phyloP scores from a whole-genome alignment of 1,139 yeast species.

The Candida anutae region DNA sequence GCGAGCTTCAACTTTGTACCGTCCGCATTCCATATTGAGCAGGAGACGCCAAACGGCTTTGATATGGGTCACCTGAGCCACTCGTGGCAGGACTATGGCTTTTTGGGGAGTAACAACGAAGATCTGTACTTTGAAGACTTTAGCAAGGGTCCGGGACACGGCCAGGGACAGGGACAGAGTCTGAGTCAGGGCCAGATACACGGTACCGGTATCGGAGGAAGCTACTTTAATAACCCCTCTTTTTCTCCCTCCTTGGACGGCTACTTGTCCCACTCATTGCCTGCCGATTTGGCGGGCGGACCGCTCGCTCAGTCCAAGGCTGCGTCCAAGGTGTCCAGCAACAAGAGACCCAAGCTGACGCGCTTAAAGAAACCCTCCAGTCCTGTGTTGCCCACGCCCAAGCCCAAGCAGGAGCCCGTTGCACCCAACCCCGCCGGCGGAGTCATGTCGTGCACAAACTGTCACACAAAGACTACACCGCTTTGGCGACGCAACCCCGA shows the following conservation, averaged over 20 bases:
- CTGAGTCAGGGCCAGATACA: no score
- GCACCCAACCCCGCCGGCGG: background rate
- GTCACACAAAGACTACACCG: conserved; percentile 21
- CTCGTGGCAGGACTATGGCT: background rate
- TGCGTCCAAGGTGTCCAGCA: background rate
- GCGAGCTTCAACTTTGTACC: background rate
- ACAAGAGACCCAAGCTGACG: background rate
- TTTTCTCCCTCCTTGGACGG: no score
- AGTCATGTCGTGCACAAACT: conserved; percentile 14
- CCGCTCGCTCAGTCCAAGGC: no score
- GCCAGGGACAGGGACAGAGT: no score
- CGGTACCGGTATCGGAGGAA: no score
- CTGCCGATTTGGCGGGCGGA: background rate
- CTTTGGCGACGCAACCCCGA: conserved; percentile 21
- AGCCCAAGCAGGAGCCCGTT: conserved; percentile 1
- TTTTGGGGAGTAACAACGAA: background rate
- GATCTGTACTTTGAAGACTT: conserved; percentile 5
- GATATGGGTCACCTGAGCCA: background rate
- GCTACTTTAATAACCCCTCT: no score
- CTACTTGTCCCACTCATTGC: no score
- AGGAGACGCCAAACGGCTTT: no score
- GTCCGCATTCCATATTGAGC: no score
- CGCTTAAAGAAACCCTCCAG: conserved; percentile 1
- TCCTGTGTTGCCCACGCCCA: conserved; percentile 1
- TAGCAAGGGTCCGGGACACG: conserved; percentile 2